Evolutionary conservation across 257 asterid genomes (phyloP), one percentile per base, ranked within the genome.

Genomic region (Solanum medicagineum): DNA sequence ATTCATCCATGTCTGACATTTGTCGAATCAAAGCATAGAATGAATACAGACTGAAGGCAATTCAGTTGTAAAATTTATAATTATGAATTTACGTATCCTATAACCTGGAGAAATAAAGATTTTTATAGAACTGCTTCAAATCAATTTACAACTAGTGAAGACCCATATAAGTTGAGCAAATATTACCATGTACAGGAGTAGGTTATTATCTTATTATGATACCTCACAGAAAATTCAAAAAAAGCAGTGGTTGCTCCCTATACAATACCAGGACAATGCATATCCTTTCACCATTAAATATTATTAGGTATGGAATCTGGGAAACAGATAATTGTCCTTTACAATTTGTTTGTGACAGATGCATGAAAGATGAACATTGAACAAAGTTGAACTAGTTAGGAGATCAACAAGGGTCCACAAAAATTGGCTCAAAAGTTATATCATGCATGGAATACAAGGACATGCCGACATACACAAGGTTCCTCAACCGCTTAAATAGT

Each of bases 401-500:
- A 49, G 82, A 26, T 74, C 22, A 15, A 49, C 15, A 24, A 77
- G 62, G 26, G 15, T 77, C 60, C 60, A 51, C 82, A 77, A 77
- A 77, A 51, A 24, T 14, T 77, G 20, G 65, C 26, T 77, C 49
- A 77, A 51, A 51, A 77, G 10, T 24, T 77, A 26, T 77, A 77
- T 77, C 83, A 77, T 26, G 65, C 83, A 26, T 53, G 16, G 19
- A 45, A 77, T 77, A 77, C 63, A 51, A 54, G 83, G 29, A 5
- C 74, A 73, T 65, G 89, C 69, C 88, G 86, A 89, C 98, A 85
- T 94, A 94, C 98, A 95, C 87, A 29, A 95, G 95, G 89, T 93
- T 95, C 87, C 95, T 92, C 91, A 95, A 88, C 85, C 98, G 97
- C 89, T 91, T 93, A 53, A 91, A 82, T 47, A 95, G 94, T 92